Conservation (phyloP, 441 rosid genomes). For the Gossypium davidsonii region DNA sequence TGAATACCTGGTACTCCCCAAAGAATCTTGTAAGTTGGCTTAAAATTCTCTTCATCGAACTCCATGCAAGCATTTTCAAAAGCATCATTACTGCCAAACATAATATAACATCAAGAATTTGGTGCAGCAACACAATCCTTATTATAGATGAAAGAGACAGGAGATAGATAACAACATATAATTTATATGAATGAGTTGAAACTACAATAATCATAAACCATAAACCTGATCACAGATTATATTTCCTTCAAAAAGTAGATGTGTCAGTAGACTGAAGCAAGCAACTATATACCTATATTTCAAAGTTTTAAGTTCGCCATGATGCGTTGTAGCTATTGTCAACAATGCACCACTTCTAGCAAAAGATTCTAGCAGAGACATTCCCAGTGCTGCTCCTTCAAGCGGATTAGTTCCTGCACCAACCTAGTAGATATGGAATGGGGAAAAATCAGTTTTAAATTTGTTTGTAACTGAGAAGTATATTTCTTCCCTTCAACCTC, state of each 20-base stretch:
- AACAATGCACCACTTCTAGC: slow-evolving; percentile 65
- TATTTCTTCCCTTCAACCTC: neutral
- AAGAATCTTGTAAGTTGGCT: slow-evolving; percentile 77
- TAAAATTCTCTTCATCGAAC: slow-evolving; percentile 81
- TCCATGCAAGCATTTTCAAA: slow-evolving; percentile 99
- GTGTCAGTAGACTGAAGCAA: neutral
- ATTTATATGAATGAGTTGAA: neutral
- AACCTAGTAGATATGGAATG: slow-evolving; percentile 40
- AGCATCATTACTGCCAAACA: slow-evolving; percentile 48
- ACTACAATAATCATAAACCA: neutral
- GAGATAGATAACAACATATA: neutral
- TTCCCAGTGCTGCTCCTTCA: slow-evolving; percentile 95
- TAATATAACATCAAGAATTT: slow-evolving; percentile 16
- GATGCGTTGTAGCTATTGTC: slow-evolving; percentile 95
- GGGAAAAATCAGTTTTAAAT: neutral
- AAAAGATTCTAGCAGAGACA: slow-evolving; percentile 84
- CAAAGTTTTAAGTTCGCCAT: slow-evolving; percentile 83
- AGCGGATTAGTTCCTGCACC: slow-evolving; percentile 98
- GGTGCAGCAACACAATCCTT: slow-evolving; percentile 1
- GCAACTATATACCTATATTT: slow-evolving; percentile 64
- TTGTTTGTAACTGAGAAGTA: neutral
- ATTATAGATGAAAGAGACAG: neutral
- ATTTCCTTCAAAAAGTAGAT: slow-evolving; percentile 3
- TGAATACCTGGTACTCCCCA: slow-evolving; percentile 95
- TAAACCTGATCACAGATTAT: neutral